Evolutionary conservation across 768 basidiomycete genomes (phyloP).

Genomic region (Lentinula edodes): DNA sequence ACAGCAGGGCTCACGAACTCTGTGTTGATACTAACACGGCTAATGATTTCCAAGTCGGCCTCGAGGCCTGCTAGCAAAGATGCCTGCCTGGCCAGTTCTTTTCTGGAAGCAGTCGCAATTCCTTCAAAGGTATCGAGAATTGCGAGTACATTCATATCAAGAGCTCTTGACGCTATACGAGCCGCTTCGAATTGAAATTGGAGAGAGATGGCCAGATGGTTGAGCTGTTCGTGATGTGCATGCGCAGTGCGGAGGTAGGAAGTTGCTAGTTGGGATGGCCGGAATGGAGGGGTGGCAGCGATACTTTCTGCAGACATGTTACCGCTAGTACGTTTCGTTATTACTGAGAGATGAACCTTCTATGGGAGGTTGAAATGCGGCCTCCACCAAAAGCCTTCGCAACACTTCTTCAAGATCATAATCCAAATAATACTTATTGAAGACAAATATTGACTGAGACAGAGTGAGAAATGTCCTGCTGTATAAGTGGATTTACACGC

Average conservation of each 20-base stretch:
- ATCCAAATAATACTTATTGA: slow-evolving; percentile 78
- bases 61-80: slow-evolving; percentile 57
- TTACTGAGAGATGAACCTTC: slow-evolving; percentile 44
- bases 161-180: slow-evolving; percentile 63
- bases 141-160: slow-evolving; percentile 69
- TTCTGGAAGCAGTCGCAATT: slow-evolving; percentile 46
- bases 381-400: slow-evolving; percentile 52
- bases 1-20: slow-evolving; percentile 70
- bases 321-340: background rate
- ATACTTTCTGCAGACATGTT: slow-evolving; percentile 40
- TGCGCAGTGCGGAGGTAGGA: slow-evolving; percentile 63
- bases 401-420: slow-evolving; percentile 62
- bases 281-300: slow-evolving; percentile 67
- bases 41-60: slow-evolving; percentile 68
- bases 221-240: slow-evolving; percentile 57
- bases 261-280: slow-evolving; percentile 59
- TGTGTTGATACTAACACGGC: slow-evolving; percentile 59
- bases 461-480: background rate
- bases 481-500: slow-evolving; percentile 11
- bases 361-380: slow-evolving; percentile 62
- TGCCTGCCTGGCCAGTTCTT: slow-evolving; percentile 66
- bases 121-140: slow-evolving; percentile 67
- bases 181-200: slow-evolving; percentile 66
- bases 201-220: slow-evolving; percentile 44
- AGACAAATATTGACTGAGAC: slow-evolving; percentile 66